A percentile compares a stretch with the other conserved stretches of the same genome.
Conservation (phyloP, 495 filamentous ascomycete genomes). For the Aspergillus ostianus region DNA sequence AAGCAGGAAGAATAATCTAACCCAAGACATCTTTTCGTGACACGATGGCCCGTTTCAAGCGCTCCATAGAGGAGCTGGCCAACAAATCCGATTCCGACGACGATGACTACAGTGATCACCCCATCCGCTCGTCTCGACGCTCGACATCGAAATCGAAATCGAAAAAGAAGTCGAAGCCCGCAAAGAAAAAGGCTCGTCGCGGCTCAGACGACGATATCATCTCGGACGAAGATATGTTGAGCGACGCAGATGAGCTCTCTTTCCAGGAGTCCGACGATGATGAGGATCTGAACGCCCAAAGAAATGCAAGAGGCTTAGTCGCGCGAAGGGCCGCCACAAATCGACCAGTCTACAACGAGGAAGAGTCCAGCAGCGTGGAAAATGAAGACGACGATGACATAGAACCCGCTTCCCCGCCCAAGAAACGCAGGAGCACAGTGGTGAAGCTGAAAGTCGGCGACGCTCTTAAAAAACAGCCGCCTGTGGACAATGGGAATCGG, state of each 20-base stretch:
- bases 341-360: slow-evolving; percentile 37
- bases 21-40: slow-evolving; percentile 3
- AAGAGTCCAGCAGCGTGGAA: slow-evolving; percentile 26
- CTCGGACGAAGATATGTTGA: slow-evolving; percentile 67
- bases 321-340: slow-evolving; percentile 61
- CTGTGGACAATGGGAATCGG: slow-evolving; percentile 35
- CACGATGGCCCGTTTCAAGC: slow-evolving; percentile 58
- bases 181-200: slow-evolving; percentile 50
- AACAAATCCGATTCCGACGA: slow-evolving; percentile 85
- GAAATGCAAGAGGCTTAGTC: slow-evolving; percentile 67
- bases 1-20: slow-evolving; percentile 16
- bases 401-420: slow-evolving; percentile 24
- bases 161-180: slow-evolving; percentile 43
- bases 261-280: slow-evolving; percentile 57
- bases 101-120: slow-evolving; percentile 64
- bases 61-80: slow-evolving; percentile 70
- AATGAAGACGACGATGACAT: slow-evolving; percentile 42
- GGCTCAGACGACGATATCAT: slow-evolving; percentile 63
- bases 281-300: slow-evolving; percentile 60
- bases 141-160: slow-evolving; percentile 38
- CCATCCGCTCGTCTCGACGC: slow-evolving; percentile 32
- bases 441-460: slow-evolving; percentile 47
- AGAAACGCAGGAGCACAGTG: slow-evolving; percentile 35
- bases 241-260: slow-evolving; percentile 59
- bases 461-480: slow-evolving; percentile 31